phyloP scores from a whole-genome alignment of 352 stramenopile genomes.

The Phytophthora pinifolia region DNA sequence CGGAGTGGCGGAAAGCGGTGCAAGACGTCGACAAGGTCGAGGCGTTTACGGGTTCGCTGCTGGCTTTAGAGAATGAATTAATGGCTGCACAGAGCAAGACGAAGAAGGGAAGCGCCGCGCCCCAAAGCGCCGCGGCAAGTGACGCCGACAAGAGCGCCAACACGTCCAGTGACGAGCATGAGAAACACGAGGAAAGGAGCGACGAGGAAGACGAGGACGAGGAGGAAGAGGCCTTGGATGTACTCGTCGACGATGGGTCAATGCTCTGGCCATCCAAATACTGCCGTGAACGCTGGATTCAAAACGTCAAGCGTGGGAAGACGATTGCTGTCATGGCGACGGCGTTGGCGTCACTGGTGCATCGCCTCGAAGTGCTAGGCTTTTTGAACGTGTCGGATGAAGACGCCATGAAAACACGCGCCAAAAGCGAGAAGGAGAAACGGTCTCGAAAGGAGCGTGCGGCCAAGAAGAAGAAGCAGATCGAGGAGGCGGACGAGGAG shows the following conservation, averaged over 20 bases:
- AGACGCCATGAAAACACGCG: constrained; percentile 49
- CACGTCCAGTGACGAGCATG: constrained; percentile 24
- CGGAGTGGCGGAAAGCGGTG: constrained; percentile 53
- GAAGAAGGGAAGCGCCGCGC: constrained; percentile 20
- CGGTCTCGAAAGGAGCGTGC: constrained; percentile 66
- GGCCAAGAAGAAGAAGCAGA: constrained; percentile 67
- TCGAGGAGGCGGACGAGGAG: constrained; percentile 52
- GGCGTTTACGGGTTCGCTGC: constrained; percentile 43
- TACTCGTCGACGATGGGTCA: constrained; percentile 52
- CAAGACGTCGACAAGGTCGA: constrained; percentile 34
- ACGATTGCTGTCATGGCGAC: constrained; percentile 61
- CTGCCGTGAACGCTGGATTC: constrained; percentile 73
- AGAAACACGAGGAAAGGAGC: constrained; percentile 47
- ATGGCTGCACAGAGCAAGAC: constrained; percentile 49
- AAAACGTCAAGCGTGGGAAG: constrained; percentile 48
- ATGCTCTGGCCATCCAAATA: constrained; percentile 74
- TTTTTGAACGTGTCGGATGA: constrained; percentile 56
- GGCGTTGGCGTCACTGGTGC: constrained; percentile 62
- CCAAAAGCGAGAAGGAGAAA: constrained; percentile 75
- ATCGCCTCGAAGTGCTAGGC: constrained; percentile 67
- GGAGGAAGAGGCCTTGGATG: constrained; percentile 63
- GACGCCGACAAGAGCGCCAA: constrained; percentile 18
- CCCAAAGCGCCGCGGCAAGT: constrained; percentile 1
- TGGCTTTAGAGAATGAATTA: constrained; percentile 68
- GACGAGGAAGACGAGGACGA: constrained; percentile 81